Evolutionary conservation across 164 flowering plant species (phyloP), one percentile per base, ranked within the genome.

Genomic region (Dillenia turbinata): DNA sequence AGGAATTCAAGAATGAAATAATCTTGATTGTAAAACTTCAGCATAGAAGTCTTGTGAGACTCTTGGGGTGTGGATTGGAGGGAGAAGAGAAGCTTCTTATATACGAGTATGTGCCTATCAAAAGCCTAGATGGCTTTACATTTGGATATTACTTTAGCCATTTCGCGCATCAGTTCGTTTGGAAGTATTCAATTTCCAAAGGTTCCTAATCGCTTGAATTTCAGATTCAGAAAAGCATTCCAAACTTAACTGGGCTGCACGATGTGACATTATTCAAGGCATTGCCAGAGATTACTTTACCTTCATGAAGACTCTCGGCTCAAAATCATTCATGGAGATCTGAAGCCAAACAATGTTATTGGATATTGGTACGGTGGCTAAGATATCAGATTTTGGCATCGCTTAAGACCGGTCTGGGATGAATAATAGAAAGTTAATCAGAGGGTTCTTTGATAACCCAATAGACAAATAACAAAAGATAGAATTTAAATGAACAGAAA

Each of bases 311-410:
- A 76, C 17, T 76, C 79, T 3, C 45, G 76, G 26, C 64, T 76
- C 9, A 69, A 19, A 33, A 72, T 76, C 46, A 69, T 76, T 47
- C 79, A 76, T 9, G 52, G 79, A 6, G 79, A 76, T 67, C 75
- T 76, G 46, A 76, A 72, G 43, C 45, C 76, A 13, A 69, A 66
- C 61, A 72, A 76, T 46, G 15, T 54, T 76, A 44, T 19, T 72
- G 48, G 76, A 76, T 26, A 33, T 14, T 9, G 65, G 61, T 10
- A 66, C 70, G 79, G 56, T 57, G 10, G 56, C 79, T 0, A 76
- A 76, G 54, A 64, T 76, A 14, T 55, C 79, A 49, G 79, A 76
- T 67, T 76, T 76, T 65, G 79, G 77, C 46, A 64, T 76, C 68
- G 77, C 79, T 40, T n/a, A n/a, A n/a, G n/a, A n/a, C n/a, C n/a